phyloP scores from a whole-genome alignment of 2,329 filamentous ascomycete genomes.

The Stagonosporopsis rhizophila region DNA sequence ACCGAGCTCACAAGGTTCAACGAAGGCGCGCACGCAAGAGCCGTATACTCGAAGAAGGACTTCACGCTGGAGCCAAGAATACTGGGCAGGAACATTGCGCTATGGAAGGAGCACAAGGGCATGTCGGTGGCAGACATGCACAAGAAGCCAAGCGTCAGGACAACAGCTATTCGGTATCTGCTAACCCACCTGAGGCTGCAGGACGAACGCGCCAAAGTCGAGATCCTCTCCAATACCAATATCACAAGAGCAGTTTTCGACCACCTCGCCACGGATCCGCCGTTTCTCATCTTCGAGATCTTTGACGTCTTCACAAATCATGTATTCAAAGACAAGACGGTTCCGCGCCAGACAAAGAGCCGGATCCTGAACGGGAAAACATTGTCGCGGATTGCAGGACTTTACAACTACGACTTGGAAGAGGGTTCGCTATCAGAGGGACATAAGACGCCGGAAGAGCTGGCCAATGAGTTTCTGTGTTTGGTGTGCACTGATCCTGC shows the following conservation, averaged over 20 bases:
- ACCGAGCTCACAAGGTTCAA: slow-evolving; percentile 87
- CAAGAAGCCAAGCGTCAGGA: slow-evolving; percentile 78
- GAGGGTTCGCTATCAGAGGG: slow-evolving; percentile 56
- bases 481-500: slow-evolving; percentile 75
- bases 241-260: slow-evolving; percentile 75
- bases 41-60: slow-evolving; percentile 78
- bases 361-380: slow-evolving; percentile 77
- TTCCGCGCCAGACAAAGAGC: slow-evolving; percentile 77
- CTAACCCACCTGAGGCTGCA: slow-evolving; percentile 81
- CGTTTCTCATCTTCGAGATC: slow-evolving; percentile 76
- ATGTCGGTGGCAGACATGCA: slow-evolving; percentile 67
- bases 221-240: slow-evolving; percentile 78
- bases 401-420: slow-evolving; percentile 51
- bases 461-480: slow-evolving; percentile 77
- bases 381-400: slow-evolving; percentile 67
- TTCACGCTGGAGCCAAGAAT: slow-evolving; percentile 75
- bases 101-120: slow-evolving; percentile 61
- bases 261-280: slow-evolving; percentile 77
- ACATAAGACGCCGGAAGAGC: slow-evolving; percentile 66
- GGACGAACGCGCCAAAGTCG: slow-evolving; percentile 76
- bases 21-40: slow-evolving; percentile 78
- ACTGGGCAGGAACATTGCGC: slow-evolving; percentile 79
- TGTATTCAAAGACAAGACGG: slow-evolving; percentile 75
- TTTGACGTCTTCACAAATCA: slow-evolving; percentile 72
- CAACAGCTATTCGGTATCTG: slow-evolving; percentile 82